These are phyloP conservation scores for Hypsizygus marmoreus DNA, from an alignment of 768 basidiomycete species.

Conservation along the genomic window DNA sequence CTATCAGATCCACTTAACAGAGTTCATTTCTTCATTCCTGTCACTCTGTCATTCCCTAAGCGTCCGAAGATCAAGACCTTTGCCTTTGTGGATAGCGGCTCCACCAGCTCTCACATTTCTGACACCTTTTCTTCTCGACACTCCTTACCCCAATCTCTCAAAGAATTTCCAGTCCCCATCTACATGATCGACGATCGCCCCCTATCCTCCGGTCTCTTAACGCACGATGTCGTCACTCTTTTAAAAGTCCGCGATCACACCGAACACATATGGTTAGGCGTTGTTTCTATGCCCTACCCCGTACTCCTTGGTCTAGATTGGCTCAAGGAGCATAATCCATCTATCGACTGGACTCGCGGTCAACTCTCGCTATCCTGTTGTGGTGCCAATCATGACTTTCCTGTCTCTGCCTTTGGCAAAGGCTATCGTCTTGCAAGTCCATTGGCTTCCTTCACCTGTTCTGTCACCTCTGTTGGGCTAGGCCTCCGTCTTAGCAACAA, in stretches of 20 bases:
- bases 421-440: conserved; percentile 26
- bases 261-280: conserved; percentile 29
- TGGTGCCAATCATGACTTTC: conserved; percentile 20
- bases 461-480: conserved; percentile 23
- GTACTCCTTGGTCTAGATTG: conserved; percentile 39
- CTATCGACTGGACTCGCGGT: conserved; percentile 31
- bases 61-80: conserved; percentile 30
- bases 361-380: conserved; percentile 27
- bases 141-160: conserved; percentile 28
- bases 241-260: conserved; percentile 29
- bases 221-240: conserved; percentile 35
- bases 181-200: conserved; percentile 38
- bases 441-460: conserved; percentile 8
- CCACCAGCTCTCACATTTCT: conserved; percentile 38
- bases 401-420: conserved; percentile 18
- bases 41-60: conserved; percentile 32
- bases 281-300: conserved; percentile 35
- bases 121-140: conserved; percentile 33
- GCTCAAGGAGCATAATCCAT: conserved; percentile 36
- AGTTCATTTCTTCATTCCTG: conserved; percentile 29
- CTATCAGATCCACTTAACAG: conserved; percentile 11
- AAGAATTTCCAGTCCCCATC: conserved; percentile 34
- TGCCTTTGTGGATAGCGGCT: conserved; percentile 39
- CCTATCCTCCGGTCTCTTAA: conserved; percentile 40
- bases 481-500: conserved; percentile 28